Evolutionary conservation across 345 rosid genomes (phyloP), one percentile per base, ranked within the genome.

Genomic region (Brassica nigra): DNA sequence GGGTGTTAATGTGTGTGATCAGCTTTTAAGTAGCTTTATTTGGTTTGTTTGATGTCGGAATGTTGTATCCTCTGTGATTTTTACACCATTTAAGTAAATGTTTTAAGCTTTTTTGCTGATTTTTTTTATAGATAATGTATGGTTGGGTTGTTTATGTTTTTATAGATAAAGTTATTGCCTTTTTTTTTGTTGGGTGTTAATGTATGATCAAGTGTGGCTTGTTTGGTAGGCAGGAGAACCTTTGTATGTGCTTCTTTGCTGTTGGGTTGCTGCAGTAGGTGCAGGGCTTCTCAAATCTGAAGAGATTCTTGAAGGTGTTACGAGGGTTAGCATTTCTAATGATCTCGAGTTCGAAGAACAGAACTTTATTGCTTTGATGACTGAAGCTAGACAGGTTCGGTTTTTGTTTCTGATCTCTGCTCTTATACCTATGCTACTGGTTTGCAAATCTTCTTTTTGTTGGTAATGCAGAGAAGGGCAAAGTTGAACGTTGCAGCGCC

Each of bases 281-380:
- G 99, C 98, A 68, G 99, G 99, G 62, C 91, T 95, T 75, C 84
- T 95, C 52, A 95, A 92, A 82, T 92, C 98, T 11, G 98, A 92
- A 83, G 98, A 92, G 84, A 91, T 95, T 42, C 83, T 91, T 76
- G 97, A 90, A 42, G 96, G 95, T 34, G 97, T 84, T 20, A 88
- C 94, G 0, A 86, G 97, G 76, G 94, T 95, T 83, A 88, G 91
- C 66, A 67, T 95, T 74, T 91, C 99, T 0, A 85, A 89, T 66
- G 97, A 95, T 82, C 84, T 91, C 31, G 99, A 95, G 77, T 92
- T 95, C 6, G 99, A 95, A 84, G 97, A 95, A 87, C 90, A 95
- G 83, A 91, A 78, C 76, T 92, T 92, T 73, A 78, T 95, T 79
- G 88, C 95, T 66, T 12, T 86, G 85, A 91, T 95, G 94, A 87